Evolutionary conservation across 2,329 filamentous ascomycete species (phyloP), one percentile per base, ranked within the genome.

Genomic region (Pseudogymnoascus sp.): DNA sequence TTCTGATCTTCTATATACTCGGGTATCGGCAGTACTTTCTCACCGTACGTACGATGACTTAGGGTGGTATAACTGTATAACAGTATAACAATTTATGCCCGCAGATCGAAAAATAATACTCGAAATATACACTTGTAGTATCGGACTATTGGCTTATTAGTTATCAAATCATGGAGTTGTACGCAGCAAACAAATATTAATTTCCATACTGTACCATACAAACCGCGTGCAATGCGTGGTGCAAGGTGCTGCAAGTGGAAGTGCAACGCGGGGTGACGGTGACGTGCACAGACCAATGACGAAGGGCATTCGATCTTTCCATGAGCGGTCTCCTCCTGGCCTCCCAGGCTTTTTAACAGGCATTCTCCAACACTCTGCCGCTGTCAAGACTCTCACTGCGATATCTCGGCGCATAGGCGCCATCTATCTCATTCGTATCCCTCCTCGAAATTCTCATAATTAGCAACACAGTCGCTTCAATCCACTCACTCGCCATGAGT

Each of bases 401-500:
- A 50, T 50, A 50, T 29, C 44, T 50, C 13, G 23, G 44, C 44
- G 44, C 23, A 50, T 29, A 50, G 44, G 23, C 44, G 44, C 44
- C 23, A 50, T 26, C 7, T 29, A 10, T 50, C 15, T 50, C 11
- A 11, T 50, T 50, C 7, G 44, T 7, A 29, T 50, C n/a, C 23
- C 6, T 50, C 23, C 7, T 29, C 23, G 7, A 50, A 15, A 29
- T n/a, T 1, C 23, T 29, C 23, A 50, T 50, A n/a, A 29, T 29
- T 3, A 15, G 5, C 23, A 29, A 1, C 5, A 37, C 56, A n/a
- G 56, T 35, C 56, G 56, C 56, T 35, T 38, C 17, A 35, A 37
- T 21, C n/a, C 11, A 26, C 21, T 11, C 56, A 37, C 9, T 9
- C 13, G 76, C 67, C 63, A 84, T 83, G 82, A 79, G 72, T 71